Evolutionary conservation across 176 grass and related monocot genomes (phyloP).

Genomic region (Aegilops umbellulata): DNA sequence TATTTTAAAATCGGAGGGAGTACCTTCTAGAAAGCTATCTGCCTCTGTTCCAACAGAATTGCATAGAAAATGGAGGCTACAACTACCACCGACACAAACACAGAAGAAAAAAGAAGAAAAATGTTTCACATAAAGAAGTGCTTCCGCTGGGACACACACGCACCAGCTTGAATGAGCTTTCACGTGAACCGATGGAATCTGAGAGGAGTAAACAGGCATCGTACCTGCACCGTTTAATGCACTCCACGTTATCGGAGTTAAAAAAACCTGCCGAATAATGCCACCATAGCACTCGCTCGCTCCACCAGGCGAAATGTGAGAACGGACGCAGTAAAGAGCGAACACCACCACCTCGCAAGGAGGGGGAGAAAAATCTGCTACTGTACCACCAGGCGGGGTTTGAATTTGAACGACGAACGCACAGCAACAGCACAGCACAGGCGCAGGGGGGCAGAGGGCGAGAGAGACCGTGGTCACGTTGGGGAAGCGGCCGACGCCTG

Average conservation of each 20-base stretch:
- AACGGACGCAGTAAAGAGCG: background rate
- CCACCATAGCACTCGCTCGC: no score
- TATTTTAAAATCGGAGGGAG: no score
- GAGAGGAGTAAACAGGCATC: background rate
- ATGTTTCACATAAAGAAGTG: background rate
- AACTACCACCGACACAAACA: background rate
- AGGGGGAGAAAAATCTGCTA: no score
- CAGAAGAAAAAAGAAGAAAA: background rate
- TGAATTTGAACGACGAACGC: background rate
- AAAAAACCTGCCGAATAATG: no score
- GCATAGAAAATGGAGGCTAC: background rate
- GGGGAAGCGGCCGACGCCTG: background rate
- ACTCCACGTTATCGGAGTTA: background rate
- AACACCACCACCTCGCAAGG: background rate
- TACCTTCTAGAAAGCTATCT: background rate
- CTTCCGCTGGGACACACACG: background rate
- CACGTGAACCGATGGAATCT: background rate
- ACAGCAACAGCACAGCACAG: no score
- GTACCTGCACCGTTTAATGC: background rate
- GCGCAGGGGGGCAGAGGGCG: no score
- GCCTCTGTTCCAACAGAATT: background rate
- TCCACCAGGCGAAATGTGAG: background rate
- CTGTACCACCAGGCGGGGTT: background rate
- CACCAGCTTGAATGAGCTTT: background rate
- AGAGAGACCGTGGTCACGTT: background rate